phyloP scores from a whole-genome alignment of 805 yeast species.

The Komagataella mondaviorum region DNA sequence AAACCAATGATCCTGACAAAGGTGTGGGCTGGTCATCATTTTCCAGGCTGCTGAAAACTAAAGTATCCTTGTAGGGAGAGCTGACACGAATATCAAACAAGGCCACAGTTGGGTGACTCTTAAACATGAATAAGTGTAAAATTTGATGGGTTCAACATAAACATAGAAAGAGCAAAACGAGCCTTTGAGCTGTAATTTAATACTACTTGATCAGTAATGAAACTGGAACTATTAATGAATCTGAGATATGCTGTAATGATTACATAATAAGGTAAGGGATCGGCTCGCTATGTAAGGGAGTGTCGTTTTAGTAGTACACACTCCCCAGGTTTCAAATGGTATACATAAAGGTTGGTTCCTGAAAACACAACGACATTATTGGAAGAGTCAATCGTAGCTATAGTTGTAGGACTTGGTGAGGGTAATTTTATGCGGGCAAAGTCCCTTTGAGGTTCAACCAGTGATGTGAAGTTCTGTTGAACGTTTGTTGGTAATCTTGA shows the following conservation, averaged over 20 bases:
- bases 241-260: not conserved
- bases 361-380: conserved; percentile 50
- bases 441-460: conserved; percentile 81
- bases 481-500: conserved; percentile 44
- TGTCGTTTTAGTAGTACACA: conserved; percentile 68
- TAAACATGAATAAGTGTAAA: conserved; percentile 1
- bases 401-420: not conserved
- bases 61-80: conserved; percentile 24
- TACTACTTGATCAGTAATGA: too few relatives aligned
- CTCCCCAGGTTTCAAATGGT: conserved; percentile 76
- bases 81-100: not conserved
- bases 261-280: not conserved
- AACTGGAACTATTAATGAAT: too few relatives aligned
- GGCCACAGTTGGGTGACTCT: not conserved
- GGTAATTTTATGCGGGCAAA: conserved; percentile 73
- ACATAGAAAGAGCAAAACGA: not conserved
- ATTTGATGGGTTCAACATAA: not conserved
- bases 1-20: conserved; percentile 32
- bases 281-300: conserved; percentile 1
- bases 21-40: conserved; percentile 28
- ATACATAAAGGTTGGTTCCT: conserved; percentile 71
- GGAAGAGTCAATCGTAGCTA: not conserved
- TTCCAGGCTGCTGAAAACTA: conserved; percentile 29
- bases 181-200: not conserved
- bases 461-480: conserved; percentile 30